Conservation (phyloP, 2,329 filamentous ascomycete genomes). For the Thelonectria blattea region DNA sequence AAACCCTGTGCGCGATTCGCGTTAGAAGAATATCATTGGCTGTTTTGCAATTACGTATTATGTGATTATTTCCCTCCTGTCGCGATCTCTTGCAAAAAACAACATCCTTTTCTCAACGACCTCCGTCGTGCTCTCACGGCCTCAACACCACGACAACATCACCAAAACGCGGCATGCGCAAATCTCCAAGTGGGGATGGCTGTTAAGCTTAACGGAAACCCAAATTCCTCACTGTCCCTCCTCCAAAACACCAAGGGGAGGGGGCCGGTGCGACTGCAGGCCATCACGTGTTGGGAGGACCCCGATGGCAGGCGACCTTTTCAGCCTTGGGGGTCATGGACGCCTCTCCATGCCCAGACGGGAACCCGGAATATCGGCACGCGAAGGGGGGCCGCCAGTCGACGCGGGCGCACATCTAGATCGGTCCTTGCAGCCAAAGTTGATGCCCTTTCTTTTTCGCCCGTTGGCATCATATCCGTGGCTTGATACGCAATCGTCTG, state of each 20-base stretch:
- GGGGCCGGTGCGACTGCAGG: not conserved
- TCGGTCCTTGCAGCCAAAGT: slow-evolving; percentile 6
- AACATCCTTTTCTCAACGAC: not conserved
- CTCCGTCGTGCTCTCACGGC: not conserved
- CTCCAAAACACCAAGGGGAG: not conserved
- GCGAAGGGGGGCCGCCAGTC: slow-evolving; percentile 6
- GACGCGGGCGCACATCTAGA: slow-evolving; percentile 13
- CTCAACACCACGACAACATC: slow-evolving; percentile 1
- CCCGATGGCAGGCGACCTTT: slow-evolving; percentile 5
- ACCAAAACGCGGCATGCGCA: not conserved
- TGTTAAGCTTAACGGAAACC: slow-evolving; percentile 22
- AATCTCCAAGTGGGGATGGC: not conserved
- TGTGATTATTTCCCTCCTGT: too few relatives aligned
- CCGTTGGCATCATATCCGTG: slow-evolving; percentile 32
- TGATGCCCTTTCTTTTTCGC: not conserved
- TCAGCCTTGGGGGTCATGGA: not conserved
- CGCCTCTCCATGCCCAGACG: slow-evolving; percentile 6
- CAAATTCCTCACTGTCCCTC: slow-evolving; percentile 9
- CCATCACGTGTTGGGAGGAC: slow-evolving; percentile 9
- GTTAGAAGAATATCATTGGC: not conserved
- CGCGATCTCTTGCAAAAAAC: too few relatives aligned
- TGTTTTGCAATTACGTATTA: not conserved
- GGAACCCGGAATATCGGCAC: slow-evolving; percentile 16
- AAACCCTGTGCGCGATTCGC: slow-evolving; percentile 1
- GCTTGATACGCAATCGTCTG: slow-evolving; percentile 32